A percentile compares a stretch with the other conserved stretches of the same genome.
phyloP scores from a whole-genome alignment of 306 rosid genomes.

The Aeschynomene evenia region DNA sequence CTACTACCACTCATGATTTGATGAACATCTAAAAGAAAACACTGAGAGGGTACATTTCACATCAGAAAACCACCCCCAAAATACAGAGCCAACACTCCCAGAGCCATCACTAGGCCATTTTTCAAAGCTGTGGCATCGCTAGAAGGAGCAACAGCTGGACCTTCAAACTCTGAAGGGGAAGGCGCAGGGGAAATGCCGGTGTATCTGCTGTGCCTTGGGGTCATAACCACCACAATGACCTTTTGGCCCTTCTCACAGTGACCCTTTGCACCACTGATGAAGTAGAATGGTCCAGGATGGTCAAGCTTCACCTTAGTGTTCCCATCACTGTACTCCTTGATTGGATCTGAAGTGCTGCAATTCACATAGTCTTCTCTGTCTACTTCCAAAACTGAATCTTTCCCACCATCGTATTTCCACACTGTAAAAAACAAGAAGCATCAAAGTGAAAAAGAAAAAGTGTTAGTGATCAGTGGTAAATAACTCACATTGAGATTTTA shows the following conservation, averaged over 20 bases:
- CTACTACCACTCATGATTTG: background rate
- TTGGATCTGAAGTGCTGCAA: constrained; percentile 58
- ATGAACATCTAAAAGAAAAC: background rate
- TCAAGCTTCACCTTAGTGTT: constrained; percentile 66
- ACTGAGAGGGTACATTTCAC: background rate
- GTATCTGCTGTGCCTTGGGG: constrained; percentile 48
- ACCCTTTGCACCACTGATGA: constrained; percentile 79
- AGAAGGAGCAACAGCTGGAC: constrained; percentile 82
- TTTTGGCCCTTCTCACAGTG: constrained; percentile 85
- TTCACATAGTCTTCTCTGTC: constrained; percentile 50
- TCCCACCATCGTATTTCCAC: constrained; percentile 68
- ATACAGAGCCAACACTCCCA: constrained; percentile 42
- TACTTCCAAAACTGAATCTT: constrained; percentile 85
- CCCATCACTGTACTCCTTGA: constrained; percentile 54
- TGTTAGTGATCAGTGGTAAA: background rate
- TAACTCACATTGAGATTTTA: background rate
- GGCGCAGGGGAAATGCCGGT: constrained; percentile 59
- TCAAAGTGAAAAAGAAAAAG: background rate
- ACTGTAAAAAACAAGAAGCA: constrained; percentile 38
- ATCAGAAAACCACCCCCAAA: constrained; percentile 45
- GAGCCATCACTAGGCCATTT: constrained; percentile 38
- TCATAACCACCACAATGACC: constrained; percentile 63
- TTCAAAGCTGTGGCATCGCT: constrained; percentile 49
- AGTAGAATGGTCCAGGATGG: constrained; percentile 65
- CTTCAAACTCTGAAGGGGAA: constrained; percentile 55